Conservation (phyloP, 805 yeast species). For the Yamadazyma endophytica region DNA sequence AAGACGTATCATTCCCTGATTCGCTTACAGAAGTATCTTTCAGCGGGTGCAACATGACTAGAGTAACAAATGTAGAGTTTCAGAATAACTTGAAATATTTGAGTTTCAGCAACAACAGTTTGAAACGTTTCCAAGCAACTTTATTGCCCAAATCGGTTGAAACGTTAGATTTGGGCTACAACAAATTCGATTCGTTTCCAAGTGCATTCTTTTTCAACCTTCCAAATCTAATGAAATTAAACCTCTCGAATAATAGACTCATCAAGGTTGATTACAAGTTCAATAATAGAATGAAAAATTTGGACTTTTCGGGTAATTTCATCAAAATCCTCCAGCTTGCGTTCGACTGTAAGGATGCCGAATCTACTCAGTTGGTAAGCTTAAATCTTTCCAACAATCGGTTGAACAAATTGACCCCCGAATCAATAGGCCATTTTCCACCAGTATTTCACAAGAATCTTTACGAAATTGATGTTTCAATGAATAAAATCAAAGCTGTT, state of each 20-base stretch:
- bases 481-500: conserved; percentile 8
- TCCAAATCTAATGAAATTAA: conserved; percentile 7
- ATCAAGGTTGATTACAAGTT: conserved; percentile 6
- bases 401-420: conserved; percentile 7
- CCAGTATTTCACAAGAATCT: conserved; percentile 8
- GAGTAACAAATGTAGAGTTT: conserved; percentile 8
- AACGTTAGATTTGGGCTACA: conserved; percentile 8
- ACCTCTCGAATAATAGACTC: conserved; percentile 12
- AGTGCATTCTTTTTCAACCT: conserved; percentile 6
- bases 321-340: conserved; percentile 4
- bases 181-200: conserved; percentile 7
- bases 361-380: conserved; percentile 8
- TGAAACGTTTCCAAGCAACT: conserved; percentile 1
- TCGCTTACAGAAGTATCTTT: conserved; percentile 14
- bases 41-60: conserved; percentile 13
- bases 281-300: conserved; percentile 4
- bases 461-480: conserved; percentile 15
- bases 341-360: conserved; percentile 5
- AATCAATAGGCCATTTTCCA: conserved; percentile 10
- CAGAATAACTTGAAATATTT: conserved; percentile 5
- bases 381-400: conserved; percentile 13
- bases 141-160: conserved; percentile 10
- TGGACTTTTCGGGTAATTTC: conserved; percentile 14
- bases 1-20: conserved; percentile 8
- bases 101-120: conserved; percentile 13